Conservation (phyloP, 2,329 filamentous ascomycete species). For the Dryadomyces quercivorus region DNA sequence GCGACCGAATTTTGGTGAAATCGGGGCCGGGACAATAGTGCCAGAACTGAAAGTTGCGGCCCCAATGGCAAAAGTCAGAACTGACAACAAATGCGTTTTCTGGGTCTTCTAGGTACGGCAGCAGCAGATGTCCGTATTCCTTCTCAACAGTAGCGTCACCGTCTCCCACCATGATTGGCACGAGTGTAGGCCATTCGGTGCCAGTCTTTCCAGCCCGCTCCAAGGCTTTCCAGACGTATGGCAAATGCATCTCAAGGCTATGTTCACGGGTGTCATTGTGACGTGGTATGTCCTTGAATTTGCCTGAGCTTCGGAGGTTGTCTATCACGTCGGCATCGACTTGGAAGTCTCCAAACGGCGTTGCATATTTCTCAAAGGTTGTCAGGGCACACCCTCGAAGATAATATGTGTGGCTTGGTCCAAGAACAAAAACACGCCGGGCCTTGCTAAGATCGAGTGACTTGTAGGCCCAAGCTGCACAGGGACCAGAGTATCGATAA, state of each 20-base stretch:
- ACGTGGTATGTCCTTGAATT: conserved; percentile 52
- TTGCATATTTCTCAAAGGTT: conserved; percentile 56
- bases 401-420: conserved; percentile 82
- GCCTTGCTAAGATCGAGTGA: conserved; percentile 68
- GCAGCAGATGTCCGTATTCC: conserved; percentile 55
- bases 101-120: conserved; percentile 64
- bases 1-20: conserved; percentile 27
- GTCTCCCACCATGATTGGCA: conserved; percentile 78
- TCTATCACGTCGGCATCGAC: conserved; percentile 48
- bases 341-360: conserved; percentile 58
- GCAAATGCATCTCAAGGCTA: conserved; percentile 92
- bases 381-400: conserved; percentile 68
- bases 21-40: conserved; percentile 51
- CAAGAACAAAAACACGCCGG: conserved; percentile 84
- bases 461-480: conserved; percentile 92
- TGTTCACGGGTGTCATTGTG: conserved; percentile 71
- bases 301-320: conserved; percentile 35
- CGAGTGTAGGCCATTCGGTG: conserved; percentile 53
- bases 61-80: conserved; percentile 98
- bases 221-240: conserved; percentile 76
- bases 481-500: conserved; percentile 81
- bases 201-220: conserved; percentile 31
- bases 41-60: conserved; percentile 68
- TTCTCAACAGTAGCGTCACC: conserved; percentile 56
- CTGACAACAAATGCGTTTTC: conserved; percentile 76